Evolutionary conservation across 163 green algal species (phyloP), one percentile per base, ranked within the genome.

Genomic region (Botryococcus braunii): DNA sequence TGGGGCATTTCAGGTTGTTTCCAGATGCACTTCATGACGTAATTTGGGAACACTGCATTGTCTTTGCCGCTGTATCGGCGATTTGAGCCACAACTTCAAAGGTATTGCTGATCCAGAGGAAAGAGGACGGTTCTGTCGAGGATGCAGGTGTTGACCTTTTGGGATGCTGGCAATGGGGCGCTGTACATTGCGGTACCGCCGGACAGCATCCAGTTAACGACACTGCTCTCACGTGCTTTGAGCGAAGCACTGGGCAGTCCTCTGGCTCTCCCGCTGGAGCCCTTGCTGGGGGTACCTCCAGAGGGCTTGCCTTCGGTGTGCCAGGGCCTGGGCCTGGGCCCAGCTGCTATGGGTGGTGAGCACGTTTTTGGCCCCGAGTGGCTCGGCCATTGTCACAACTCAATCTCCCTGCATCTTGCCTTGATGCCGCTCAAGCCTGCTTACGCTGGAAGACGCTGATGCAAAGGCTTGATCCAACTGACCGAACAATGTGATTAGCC

Each of bases 181-280:
- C 59, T 85, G 31, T 81, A 76, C 49, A 43, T 91, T 6, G 77
- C 79, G 4, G 35, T 62, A 48, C 83, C 85, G 31, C 82, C 79
- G 0, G 25, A 65, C 13, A 50, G 68, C 36, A 50, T 89, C 38
- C 59, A 70, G 2, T 56, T 85, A 11, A 62, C 76, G 2, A 68
- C 66, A 47, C 62, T 89, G 38, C 65, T 90, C 40, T 55, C 83
- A 4, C 38, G 65, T 0, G 77, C 72, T 2, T 35, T 89, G 2
- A 85, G 75, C 72, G 61, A 72, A 3, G 74, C 76, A 17, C 72
- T 91, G 49, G 74, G 77, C 48, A 80, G 71, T 58, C 84, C 84
- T 3, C 35, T 86, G 7, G 66, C 60, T 36, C 74, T 91, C 69
- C 83, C 84, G 21, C 66, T 91, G 52, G 75, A 84, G 49, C 63